phyloP scores from a whole-genome alignment of 257 asterid species.

The Knoxia roxburghii region DNA sequence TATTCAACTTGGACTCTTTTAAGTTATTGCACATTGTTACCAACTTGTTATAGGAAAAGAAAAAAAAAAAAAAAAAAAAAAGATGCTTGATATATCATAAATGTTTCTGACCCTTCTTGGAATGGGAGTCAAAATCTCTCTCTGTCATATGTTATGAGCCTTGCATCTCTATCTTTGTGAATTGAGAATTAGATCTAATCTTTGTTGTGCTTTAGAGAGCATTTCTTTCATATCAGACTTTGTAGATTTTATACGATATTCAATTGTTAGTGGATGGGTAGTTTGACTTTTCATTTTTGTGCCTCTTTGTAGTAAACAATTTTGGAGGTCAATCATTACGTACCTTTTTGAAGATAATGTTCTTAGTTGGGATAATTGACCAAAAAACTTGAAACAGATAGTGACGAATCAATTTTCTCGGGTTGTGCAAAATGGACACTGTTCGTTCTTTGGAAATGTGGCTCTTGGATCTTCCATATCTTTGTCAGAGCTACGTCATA shows the following conservation, averaged over 20 bases:
- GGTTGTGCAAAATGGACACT: conserved; percentile 60
- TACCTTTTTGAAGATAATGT: conserved; percentile 13
- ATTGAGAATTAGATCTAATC: not conserved
- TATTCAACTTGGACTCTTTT: not conserved
- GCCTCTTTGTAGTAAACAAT: too few relatives aligned
- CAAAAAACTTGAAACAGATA: conserved; percentile 52
- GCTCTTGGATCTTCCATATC: conserved; percentile 69
- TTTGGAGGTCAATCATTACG: not conserved
- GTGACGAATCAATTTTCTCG: conserved; percentile 86
- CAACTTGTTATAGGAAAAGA: too few relatives aligned
- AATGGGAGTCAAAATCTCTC: not conserved
- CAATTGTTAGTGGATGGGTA: too few relatives aligned
- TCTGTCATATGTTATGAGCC: not conserved
- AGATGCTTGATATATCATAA: not conserved
- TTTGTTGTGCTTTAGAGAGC: not conserved
- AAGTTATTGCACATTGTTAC: not conserved
- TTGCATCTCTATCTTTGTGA: not conserved
- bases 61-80: not conserved
- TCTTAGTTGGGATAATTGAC: conserved; percentile 33
- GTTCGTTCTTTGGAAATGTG: conserved; percentile 85
- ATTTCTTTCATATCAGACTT: not conserved
- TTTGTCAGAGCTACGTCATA: conserved; percentile 65
- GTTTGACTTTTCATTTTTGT: too few relatives aligned
- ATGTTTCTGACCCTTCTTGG: not conserved
- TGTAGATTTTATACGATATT: not conserved